Percentiles rank a stretch among this genome's conserved stretches.
Evolutionary conservation across 768 basidiomycete species (phyloP).

Genomic region (Hypholoma fasciculare): DNA sequence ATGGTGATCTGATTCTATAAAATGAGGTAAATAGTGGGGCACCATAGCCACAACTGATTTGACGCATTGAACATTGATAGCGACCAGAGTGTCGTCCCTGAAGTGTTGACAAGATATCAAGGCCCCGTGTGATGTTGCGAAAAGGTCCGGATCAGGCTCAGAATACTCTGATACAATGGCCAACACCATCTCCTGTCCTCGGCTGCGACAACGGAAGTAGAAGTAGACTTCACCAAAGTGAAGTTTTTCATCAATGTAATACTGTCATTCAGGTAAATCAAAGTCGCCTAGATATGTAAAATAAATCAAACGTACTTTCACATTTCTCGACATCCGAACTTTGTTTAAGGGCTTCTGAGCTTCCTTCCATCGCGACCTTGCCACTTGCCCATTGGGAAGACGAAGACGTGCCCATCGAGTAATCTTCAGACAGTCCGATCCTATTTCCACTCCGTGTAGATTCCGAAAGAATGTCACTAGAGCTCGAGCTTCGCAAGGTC

Average conservation of each 20-base stretch:
- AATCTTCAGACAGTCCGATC: background rate
- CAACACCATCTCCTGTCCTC: constrained; percentile 3
- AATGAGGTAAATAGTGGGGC: constrained; percentile 5
- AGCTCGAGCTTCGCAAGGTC: constrained; percentile 3
- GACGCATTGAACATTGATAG: constrained; percentile 3
- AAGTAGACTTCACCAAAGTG: constrained; percentile 13
- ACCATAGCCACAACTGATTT: constrained; percentile 8
- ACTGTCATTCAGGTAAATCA: background rate
- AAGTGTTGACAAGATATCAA: constrained; percentile 5
- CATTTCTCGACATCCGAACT: constrained; percentile 27
- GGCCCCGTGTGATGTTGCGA: constrained; percentile 2
- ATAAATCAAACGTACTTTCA: constrained; percentile 27
- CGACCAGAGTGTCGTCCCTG: constrained; percentile 4
- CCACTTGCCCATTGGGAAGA: constrained; percentile 38
- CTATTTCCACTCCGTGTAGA: constrained; percentile 1
- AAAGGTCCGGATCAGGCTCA: background rate
- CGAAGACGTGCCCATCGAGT: constrained; percentile 29
- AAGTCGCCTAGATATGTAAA: background rate
- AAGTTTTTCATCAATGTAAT: background rate
- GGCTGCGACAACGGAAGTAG: constrained; percentile 1
- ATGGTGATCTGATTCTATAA: constrained; percentile 2
- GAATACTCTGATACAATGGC: constrained; percentile 5
- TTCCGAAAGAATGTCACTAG: background rate
- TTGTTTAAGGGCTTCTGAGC: constrained; percentile 14
- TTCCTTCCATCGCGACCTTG: constrained; percentile 33